Evolutionary conservation across 768 basidiomycete genomes (phyloP), one percentile per base, ranked within the genome.

Genomic region (Lactarius sp.): DNA sequence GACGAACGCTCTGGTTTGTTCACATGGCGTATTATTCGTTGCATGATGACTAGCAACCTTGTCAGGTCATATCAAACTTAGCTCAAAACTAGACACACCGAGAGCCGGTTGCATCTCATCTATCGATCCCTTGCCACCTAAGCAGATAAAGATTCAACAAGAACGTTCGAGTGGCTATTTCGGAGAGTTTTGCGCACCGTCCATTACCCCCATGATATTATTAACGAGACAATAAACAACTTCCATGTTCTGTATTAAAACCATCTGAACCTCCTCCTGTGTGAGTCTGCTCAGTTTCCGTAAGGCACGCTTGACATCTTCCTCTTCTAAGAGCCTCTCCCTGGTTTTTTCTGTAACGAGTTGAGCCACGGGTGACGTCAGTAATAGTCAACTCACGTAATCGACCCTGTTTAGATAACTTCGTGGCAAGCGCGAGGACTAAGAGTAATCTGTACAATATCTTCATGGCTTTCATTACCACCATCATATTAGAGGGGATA

Each of bases 231-330:
- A 31, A n/a, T 56, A 56, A 31, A 62, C 61, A 4, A 41, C 33
- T 33, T 56, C 61, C 61, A 62, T 50, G 49, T 50, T 51, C 16
- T 51, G 39, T 27, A n/a, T 12, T 18, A 56, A 12, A 4, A 20
- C 18, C 47, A 44, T 51, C 36, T 44, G 47, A 36, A 37, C 20
- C 31, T 56, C 61, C 27, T 62, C 47, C 36, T 46, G 47, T 6
- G 55, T 56, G 41, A 62, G 61, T 51, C 61, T 56, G 20, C 14
- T 44, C n/a, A 62, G 34, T 34, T 41, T 62, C 42, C 50, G 55
- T 14, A 42, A 33, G 16, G 42, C 49, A 16, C 50, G 31, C 49
- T 10, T 10, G 10, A 51, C 42, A 22, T 62, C 49, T 44, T 56
- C 50, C 12, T 56, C 54, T 34, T 22, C 39, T 12, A 56, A 33